Percentiles rank a stretch among this genome's conserved stretches.
These are phyloP conservation scores for Fusarium piperis DNA, from an alignment of 2,329 filamentous ascomycete genomes.

Conservation along the genomic window DNA sequence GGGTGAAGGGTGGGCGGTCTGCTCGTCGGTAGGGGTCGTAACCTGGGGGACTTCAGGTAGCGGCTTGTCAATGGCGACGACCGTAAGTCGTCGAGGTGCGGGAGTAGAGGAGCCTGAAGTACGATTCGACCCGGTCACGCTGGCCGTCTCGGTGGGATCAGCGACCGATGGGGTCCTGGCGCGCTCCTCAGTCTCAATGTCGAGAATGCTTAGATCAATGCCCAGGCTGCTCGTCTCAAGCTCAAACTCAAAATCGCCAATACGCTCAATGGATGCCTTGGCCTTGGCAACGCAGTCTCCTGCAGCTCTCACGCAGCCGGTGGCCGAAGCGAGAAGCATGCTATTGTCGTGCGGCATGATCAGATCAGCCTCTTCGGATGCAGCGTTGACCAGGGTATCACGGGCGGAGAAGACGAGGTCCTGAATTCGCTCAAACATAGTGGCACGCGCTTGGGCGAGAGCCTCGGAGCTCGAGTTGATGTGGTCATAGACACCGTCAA, in stretches of 20 bases:
- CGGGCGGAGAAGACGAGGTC: constrained; percentile 83
- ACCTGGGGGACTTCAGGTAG: constrained; percentile 72
- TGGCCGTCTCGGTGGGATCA: constrained; percentile 50
- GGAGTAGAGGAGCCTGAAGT: constrained; percentile 50
- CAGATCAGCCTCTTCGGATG: constrained; percentile 78
- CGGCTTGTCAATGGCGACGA: constrained; percentile 70
- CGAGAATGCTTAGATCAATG: constrained; percentile 64
- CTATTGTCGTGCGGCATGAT: constrained; percentile 84
- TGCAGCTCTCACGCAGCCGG: constrained; percentile 86
- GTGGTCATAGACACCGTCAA: constrained; percentile 84
- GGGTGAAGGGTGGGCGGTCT: constrained; percentile 47
- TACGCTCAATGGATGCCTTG: constrained; percentile 84
- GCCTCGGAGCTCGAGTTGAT: constrained; percentile 74
- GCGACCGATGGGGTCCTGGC: constrained; percentile 46
- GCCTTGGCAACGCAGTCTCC: constrained; percentile 92
- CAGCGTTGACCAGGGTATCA: constrained; percentile 77
- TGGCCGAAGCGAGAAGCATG: constrained; percentile 80
- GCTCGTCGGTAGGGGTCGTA: constrained; percentile 50
- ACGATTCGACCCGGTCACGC: constrained; percentile 51
- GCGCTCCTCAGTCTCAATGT: constrained; percentile 51
- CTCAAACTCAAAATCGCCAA: constrained; percentile 92
- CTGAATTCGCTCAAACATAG: constrained; percentile 82
- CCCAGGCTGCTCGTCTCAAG: constrained; percentile 66
- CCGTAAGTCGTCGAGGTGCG: constrained; percentile 50
- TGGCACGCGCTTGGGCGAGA: constrained; percentile 74